These are phyloP conservation scores for Gracilaria vermiculophylla DNA, from an alignment of 23 red algal species.

Conservation along the genomic window DNA sequence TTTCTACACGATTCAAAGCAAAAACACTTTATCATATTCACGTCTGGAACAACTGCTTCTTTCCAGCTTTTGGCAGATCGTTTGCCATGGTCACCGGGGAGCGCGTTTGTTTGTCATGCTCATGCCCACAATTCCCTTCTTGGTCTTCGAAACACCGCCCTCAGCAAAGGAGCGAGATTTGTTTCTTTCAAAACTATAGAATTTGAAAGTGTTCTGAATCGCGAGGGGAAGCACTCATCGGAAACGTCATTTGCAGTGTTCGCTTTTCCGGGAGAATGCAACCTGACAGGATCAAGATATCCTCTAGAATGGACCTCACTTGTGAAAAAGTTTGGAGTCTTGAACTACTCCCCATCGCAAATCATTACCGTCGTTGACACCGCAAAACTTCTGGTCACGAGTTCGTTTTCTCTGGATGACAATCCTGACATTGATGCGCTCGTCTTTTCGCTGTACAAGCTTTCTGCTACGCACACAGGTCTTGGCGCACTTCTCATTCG, in stretches of 20 bases:
- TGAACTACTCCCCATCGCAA: neutral
- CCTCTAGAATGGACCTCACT: conserved; percentile 28
- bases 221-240: neutral
- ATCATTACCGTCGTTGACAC: conserved; percentile 53
- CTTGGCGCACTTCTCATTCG: conserved; percentile 61
- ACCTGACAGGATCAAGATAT: conserved; percentile 58
- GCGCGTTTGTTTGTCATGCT: conserved; percentile 28
- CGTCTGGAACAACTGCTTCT: conserved; percentile 53
- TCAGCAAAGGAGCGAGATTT: conserved; percentile 13
- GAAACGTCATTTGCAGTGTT: conserved; percentile 13
- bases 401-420: conserved; percentile 9
- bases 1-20: conserved; percentile 40
- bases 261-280: conserved; percentile 57
- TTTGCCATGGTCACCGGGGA: conserved; percentile 30
- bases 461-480: conserved; percentile 50
- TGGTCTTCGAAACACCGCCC: conserved; percentile 34
- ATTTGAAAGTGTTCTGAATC: neutral
- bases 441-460: conserved; percentile 66
- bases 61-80: conserved; percentile 34
- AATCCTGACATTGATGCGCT: conserved; percentile 46
- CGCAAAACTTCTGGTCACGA: conserved; percentile 23
- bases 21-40: conserved; percentile 39
- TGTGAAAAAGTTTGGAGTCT: conserved; percentile 16
- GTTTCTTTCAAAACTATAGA: conserved; percentile 10
- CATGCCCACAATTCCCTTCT: conserved; percentile 47